Evolutionary conservation across 495 filamentous ascomycete genomes (phyloP).

Genomic region (Ascodesmis nigricans): DNA sequence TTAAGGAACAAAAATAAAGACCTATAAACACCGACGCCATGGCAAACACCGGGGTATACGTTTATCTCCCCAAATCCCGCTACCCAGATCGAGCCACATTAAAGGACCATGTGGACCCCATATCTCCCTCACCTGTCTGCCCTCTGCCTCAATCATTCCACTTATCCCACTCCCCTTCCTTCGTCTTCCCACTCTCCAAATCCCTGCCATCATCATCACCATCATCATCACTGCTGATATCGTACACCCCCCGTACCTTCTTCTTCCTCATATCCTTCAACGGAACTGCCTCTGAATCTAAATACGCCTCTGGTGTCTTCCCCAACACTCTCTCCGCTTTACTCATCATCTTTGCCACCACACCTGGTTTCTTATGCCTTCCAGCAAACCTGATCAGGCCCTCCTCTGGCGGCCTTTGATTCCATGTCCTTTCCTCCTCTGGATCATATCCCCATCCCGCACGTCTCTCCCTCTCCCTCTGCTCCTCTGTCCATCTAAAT

Average conservation of each 20-base stretch:
- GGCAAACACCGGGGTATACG: too few species aligned
- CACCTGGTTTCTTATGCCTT: background rate
- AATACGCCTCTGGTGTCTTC: conserved; percentile 19
- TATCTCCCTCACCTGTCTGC: too few species aligned
- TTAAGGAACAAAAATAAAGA: too few species aligned
- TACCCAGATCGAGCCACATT: too few species aligned
- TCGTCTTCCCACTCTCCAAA: conserved; percentile 9
- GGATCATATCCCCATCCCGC: conserved; percentile 31
- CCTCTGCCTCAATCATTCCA: too few species aligned
- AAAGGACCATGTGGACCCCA: too few species aligned
- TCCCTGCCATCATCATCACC: conserved; percentile 14
- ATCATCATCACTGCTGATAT: conserved; percentile 18
- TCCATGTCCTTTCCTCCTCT: conserved; percentile 7
- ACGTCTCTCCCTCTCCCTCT: conserved; percentile 33
- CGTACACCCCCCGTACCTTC: conserved; percentile 6
- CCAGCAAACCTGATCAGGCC: conserved; percentile 15
- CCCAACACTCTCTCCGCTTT: conserved; percentile 25
- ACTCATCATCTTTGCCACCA: conserved; percentile 4
- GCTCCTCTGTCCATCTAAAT: conserved; percentile 25
- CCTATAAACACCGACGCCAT: too few species aligned
- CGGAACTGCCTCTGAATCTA: conserved; percentile 19
- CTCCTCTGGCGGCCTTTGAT: conserved; percentile 10
- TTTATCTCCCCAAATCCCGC: too few species aligned
- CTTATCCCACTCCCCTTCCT: conserved; percentile 2
- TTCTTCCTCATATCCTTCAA: conserved; percentile 23